Percentiles rank a stretch among this genome's conserved stretches.
Conservation (phyloP, 1,284 basidiomycete genomes). For the Rhodotorula sp. region DNA sequence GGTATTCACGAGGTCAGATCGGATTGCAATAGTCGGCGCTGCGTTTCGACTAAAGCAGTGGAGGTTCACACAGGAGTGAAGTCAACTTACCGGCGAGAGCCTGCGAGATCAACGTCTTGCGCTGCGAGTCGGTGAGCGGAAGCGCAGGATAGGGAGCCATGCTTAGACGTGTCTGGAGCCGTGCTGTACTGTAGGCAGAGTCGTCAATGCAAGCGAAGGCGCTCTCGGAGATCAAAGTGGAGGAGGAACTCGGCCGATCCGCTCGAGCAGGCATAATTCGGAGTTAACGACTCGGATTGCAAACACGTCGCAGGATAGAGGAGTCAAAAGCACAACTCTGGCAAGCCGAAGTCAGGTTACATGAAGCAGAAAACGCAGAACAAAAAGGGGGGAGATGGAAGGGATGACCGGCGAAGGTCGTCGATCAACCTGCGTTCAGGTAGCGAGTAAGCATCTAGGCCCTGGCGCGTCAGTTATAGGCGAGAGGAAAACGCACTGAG, state of each 20-base stretch:
- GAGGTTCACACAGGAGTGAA: neutral
- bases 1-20: neutral
- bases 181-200: no score
- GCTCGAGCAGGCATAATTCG: neutral
- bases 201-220: neutral
- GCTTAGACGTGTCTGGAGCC: neutral
- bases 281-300: neutral
- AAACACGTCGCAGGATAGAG: no score
- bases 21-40: neutral
- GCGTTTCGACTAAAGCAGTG: no score
- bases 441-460: neutral
- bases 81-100: conserved; percentile 19
- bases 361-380: neutral
- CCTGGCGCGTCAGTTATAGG: neutral
- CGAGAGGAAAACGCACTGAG: conserved; percentile 49
- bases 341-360: neutral
- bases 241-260: neutral
- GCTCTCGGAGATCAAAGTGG: neutral
- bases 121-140: conserved; percentile 14
- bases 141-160: conserved; percentile 22
- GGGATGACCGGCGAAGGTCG: neutral
- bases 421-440: neutral
- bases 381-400: neutral
- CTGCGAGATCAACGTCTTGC: conserved; percentile 13
- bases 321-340: no score